Percentiles rank a stretch among this genome's conserved stretches.
Conservation (phyloP, 2,329 filamentous ascomycete genomes). For the Colletotrichum scovillei region DNA sequence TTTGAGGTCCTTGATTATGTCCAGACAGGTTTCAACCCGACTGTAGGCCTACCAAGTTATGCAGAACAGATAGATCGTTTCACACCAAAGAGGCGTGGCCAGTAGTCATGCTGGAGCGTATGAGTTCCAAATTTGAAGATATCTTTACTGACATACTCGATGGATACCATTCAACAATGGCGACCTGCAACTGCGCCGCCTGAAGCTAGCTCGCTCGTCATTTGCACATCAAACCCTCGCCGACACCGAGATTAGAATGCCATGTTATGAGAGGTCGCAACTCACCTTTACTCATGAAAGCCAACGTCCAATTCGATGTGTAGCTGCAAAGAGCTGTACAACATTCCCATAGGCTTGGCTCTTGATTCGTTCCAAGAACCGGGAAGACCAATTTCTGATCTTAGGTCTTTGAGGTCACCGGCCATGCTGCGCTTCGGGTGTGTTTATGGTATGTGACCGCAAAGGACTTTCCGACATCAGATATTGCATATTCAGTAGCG, state of each 20-base stretch:
- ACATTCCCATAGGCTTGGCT: neutral
- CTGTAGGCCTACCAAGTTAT: neutral
- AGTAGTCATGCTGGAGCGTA: neutral
- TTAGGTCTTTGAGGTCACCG: too few species aligned
- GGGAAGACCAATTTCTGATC: too few species aligned
- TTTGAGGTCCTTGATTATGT: neutral
- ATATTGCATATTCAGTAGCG: neutral
- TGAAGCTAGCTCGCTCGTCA: neutral
- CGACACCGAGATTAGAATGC: too few species aligned
- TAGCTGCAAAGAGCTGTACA: neutral
- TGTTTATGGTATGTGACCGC: neutral
- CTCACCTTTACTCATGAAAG: neutral
- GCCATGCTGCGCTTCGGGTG: neutral
- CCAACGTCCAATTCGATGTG: neutral
- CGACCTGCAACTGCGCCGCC: neutral
- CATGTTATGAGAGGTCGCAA: neutral
- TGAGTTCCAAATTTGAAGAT: too few species aligned
- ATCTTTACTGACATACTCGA: neutral
- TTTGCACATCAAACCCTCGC: neutral
- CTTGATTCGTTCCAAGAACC: neutral
- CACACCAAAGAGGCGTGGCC: neutral
- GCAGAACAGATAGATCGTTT: neutral
- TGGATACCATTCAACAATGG: neutral
- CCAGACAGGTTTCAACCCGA: too few species aligned
- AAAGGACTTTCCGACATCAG: neutral